These are phyloP conservation scores for Aspergillus cejpii DNA, from an alignment of 2,329 filamentous ascomycete genomes.

Conservation along the genomic window DNA sequence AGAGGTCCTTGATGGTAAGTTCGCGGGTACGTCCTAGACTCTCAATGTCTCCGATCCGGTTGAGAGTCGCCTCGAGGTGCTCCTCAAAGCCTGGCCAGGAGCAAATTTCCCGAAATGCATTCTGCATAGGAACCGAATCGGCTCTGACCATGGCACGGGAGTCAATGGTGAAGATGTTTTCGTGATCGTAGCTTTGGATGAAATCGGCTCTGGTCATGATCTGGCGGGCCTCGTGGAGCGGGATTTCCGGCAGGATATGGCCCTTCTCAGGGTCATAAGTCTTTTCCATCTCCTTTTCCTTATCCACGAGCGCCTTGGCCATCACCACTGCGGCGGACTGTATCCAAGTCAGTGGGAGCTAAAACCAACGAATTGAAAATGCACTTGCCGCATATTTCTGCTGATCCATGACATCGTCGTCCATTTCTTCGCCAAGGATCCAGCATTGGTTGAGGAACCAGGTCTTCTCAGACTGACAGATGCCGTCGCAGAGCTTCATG, in stretches of 20 bases:
- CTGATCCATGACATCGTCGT: conserved; percentile 97
- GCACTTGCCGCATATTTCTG: conserved; percentile 77
- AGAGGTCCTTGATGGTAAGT: conserved; percentile 89
- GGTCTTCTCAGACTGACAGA: conserved; percentile 64
- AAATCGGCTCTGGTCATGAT: conserved; percentile 97
- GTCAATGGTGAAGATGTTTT: conserved; percentile 94
- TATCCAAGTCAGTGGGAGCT: conserved; percentile 12
- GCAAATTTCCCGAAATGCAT: conserved; percentile 82
- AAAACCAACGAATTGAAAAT: conserved; percentile 29
- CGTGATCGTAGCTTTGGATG: conserved; percentile 82
- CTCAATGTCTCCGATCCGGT: conserved; percentile 88
- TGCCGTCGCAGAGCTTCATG: conserved; percentile 66
- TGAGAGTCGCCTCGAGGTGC: conserved; percentile 72
- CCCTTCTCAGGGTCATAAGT: conserved; percentile 61
- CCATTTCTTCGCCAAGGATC: conserved; percentile 70
- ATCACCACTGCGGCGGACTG: conserved; percentile 88
- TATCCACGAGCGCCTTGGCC: conserved; percentile 82
- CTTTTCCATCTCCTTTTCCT: conserved; percentile 56
- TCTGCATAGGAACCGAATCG: conserved; percentile 93
- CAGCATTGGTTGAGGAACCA: conserved; percentile 77
- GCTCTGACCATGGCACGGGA: conserved; percentile 79
- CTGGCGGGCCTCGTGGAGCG: conserved; percentile 75
- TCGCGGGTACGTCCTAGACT: conserved; percentile 89
- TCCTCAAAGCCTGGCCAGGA: conserved; percentile 68
- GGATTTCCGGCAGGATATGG: conserved; percentile 71